Percentiles rank a stretch among this genome's conserved stretches.
phyloP scores from a whole-genome alignment of 129 eudicot species.

The Heracleum sosnowskyi region DNA sequence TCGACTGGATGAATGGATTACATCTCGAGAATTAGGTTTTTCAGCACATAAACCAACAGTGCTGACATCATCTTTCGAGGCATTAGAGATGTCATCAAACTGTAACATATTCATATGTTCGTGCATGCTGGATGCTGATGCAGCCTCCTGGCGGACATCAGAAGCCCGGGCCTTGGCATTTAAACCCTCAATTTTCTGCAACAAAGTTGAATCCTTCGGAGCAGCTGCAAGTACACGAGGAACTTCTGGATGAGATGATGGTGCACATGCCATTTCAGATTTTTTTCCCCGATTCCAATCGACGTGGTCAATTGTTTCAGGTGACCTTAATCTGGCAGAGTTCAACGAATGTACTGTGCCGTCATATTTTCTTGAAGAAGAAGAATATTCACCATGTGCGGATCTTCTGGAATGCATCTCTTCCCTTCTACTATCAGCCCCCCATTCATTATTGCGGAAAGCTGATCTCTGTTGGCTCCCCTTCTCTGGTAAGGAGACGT shows the following conservation, averaged over 20 bases:
- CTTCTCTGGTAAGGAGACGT: conserved; percentile 25
- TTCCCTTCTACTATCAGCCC: conserved; percentile 40
- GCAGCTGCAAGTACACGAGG: conserved; percentile 25
- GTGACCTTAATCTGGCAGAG: conserved; percentile 22
- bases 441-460: conserved; percentile 53
- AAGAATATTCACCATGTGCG: conserved; percentile 15
- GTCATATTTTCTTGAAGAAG: conserved; percentile 18
- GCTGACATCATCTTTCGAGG: conserved; percentile 26
- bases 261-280: conserved; percentile 20
- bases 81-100: conserved; percentile 14
- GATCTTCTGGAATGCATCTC: conserved; percentile 34
- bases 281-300: conserved; percentile 31
- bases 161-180: conserved; percentile 74
- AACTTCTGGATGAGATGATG: conserved; percentile 21
- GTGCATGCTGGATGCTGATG: conserved; percentile 22
- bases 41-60: conserved; percentile 15
- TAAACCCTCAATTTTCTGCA: conserved; percentile 74
- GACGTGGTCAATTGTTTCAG: conserved; percentile 25
- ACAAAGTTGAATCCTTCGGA: conserved; percentile 51
- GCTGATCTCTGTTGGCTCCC: conserved; percentile 27
- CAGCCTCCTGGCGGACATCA: conserved; percentile 44
- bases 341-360: conserved; percentile 18
- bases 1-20: conserved; percentile 27
- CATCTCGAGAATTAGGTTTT: conserved; percentile 24
- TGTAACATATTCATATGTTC: conserved; percentile 36